Base-by-base conservation (phyloP, 352 stramenopile species). In the Globisporangium abappressorium region DNA sequence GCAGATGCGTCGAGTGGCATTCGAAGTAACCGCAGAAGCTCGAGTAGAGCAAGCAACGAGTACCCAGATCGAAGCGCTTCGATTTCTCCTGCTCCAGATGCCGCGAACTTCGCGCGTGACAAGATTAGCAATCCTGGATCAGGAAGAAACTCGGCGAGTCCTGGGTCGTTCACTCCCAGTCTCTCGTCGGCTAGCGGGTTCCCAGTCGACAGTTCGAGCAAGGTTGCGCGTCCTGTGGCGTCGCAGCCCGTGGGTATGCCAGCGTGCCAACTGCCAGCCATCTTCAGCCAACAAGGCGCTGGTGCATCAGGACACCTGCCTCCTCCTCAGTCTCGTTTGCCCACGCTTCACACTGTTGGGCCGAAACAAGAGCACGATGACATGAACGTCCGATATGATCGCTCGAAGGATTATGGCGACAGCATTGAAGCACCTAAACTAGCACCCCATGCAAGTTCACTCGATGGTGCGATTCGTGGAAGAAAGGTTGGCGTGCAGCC, bases 1-100 rank as follows among this genome's bases (percentile, higher is more conserved):
- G 30, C 38, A 12, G 36, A 51, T 4, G 28, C 9, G 9, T 15
- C 18, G 26, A 30, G 60, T 22, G 47, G 46, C 0, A 6, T 51
- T n/a, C 57, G 51, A 34, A 30, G 51, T 2, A 24, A 5, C 15
- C 47, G 11, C 7, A 56, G 64, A 28, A 64, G 55, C 36, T 63
- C 53, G 3, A 69, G 64, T 14, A 51, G 64, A 59, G n/a, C 20
- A 24, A 69, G 43, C 18, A 64, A 41, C 30, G 64, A 69, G 30
- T 69, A 69, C 43, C 22, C 33, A n/a, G 38, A 69, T 6, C 20
- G n/a, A n/a, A 56, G 33, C 22, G n/a, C 26, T 18, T 51, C 22
- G 22, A 38, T 26, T 26, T 18, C 30, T n/a, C 28, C 12, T 24
- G 56, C 14, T 38, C 28, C 38, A 28, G 46, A 62, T 38, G 46